Evolutionary conservation across 176 grass and related monocot species (phyloP), one percentile per base, ranked within the genome.

Genomic region (Eragrostis nindensis): DNA sequence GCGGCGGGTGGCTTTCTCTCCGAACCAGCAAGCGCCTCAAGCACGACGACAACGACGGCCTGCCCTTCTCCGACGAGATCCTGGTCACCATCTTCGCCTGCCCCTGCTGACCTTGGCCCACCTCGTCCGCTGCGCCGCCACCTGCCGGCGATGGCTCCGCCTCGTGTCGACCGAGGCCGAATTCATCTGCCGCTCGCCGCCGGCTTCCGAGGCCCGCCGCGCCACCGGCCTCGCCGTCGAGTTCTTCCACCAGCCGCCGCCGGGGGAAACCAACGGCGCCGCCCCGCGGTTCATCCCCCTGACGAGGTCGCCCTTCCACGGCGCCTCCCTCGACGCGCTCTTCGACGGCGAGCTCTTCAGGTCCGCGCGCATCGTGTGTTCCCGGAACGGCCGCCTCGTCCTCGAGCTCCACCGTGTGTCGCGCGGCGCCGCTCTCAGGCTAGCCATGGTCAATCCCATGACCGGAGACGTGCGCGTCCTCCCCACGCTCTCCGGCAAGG

Each of bases 381-480:
- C 75, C 8, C 75, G 75, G 17, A 65, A 65, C 2, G 75, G 75
- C 25, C 59, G 60, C 18, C 75, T 78, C 17, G 75, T 65, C 75
- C 25, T 78, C 25, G 26, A 78, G 60, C 43, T 65, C 60, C 43
- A 1, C 10, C 60, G 57, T 7, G 16, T 5, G 26, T 65, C 59
- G 5, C 43, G 42, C 75, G 41, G 42, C 42, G 75, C 59, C 11
- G 17, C 21, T 2, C 43, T 78, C 60, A 64, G 43, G 44, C 75
- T 65, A 26, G 60, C 59, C 60, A 60, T 78, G 10, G 30, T 25
- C 17, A 77, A 77, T 26, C 75, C 43, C 5, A 36, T 77, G 42
- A 49, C 43, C 25, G 59, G 75, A 4, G 60, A 77, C 10, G 42
- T 49, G 42, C 13, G 43, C 60, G 46, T 64, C 25, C 25, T 78